Evolutionary conservation across 2,329 filamentous ascomycete genomes (phyloP), one percentile per base, ranked within the genome.

Genomic region (Paramyrothecium sp.): DNA sequence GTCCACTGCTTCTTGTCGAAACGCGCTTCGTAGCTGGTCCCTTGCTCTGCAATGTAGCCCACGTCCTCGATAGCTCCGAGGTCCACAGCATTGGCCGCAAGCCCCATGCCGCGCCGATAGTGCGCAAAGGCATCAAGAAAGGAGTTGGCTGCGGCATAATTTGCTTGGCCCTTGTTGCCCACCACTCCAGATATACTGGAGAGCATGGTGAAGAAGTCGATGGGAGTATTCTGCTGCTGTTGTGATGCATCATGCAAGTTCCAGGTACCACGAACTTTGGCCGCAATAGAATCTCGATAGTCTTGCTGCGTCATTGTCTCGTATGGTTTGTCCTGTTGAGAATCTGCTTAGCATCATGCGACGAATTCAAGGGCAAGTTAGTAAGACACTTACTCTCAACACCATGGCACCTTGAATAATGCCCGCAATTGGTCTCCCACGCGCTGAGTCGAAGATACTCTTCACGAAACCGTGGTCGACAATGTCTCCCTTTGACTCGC

Each of bases 191-290:
- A 63, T 16, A 70, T 58, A 17, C 70, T 73, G 7, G 67, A 70
- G 22, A 71, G 63, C 30, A 73, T 55, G 34, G 74, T 64, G 59
- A 74, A 78, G 63, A 74, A 75, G 57, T 75, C 72, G 1, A 73
- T n/a, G n/a, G n/a, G 56, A 7, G 51, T 21, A 11, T 69, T 53
- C 23, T 55, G 46, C 13, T 58, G 53, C 20, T 59, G 55, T 17
- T 73, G 62, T 2, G 53, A 55, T 2, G 65, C 60, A 1, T 69
- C 54, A 58, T 79, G 73, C 0, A 78, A 66, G 54, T 77, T 78
- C 67, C 67, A 72, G 5, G 71, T 71, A 2, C 73, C 68, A 17
- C 67, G 56, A 17, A 60, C 53, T 22, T 60, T 60, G 56, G 53
- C 55, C 11, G 49, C 50, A n/a, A 60, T 44, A 3, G 58, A 56